Evolutionary conservation across 345 rosid genomes (phyloP).

Genomic region (Euclidium syriacum): DNA sequence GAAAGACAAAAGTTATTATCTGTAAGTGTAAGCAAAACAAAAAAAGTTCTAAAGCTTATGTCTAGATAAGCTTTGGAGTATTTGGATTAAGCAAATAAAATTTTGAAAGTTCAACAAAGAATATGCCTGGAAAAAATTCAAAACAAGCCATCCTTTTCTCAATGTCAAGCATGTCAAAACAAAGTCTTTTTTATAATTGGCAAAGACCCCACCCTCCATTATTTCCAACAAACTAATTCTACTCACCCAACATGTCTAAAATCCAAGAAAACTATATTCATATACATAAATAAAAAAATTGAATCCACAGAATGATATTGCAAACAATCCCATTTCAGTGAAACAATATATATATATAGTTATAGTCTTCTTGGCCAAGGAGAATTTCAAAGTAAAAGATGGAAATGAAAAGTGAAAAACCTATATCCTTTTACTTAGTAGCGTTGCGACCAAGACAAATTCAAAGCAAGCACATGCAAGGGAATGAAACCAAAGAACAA

Average conservation of each 20-base stretch:
- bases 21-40: conserved; percentile 5
- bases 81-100: conserved; percentile 13
- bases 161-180: conserved; percentile 25
- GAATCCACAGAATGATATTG: conserved; percentile 4
- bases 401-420: conserved; percentile 5
- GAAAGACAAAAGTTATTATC: conserved; percentile 8
- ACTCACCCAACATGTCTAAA: conserved; percentile 18
- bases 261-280: neutral
- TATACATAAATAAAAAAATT: neutral
- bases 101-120: conserved; percentile 19
- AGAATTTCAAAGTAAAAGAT: conserved; percentile 17
- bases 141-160: conserved; percentile 29
- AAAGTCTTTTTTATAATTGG: conserved; percentile 11
- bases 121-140: conserved; percentile 28
- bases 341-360: neutral
- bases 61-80: conserved; percentile 17
- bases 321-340: neutral
- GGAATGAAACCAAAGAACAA: conserved; percentile 17
- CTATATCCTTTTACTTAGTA: neutral
- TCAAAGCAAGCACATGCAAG: conserved; percentile 27
- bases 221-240: conserved; percentile 19
- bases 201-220: conserved; percentile 37
- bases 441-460: conserved; percentile 16
- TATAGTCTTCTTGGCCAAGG: conserved; percentile 1
- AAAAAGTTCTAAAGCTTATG: conserved; percentile 5